Conservation (phyloP, 257 asterid species). For the Ilex asprella region DNA sequence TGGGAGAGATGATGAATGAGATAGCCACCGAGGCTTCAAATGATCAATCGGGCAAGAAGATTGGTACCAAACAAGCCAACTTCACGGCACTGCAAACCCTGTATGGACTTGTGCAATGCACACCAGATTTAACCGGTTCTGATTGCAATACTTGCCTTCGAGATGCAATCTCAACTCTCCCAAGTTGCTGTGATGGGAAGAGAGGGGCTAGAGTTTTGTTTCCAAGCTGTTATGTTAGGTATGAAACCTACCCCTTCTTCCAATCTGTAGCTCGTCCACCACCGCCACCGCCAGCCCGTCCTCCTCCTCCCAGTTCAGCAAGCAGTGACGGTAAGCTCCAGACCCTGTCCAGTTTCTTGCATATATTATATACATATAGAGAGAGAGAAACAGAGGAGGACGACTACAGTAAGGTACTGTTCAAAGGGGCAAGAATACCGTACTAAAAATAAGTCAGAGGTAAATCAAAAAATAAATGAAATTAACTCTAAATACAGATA, state of each 20-base stretch:
- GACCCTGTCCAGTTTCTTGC: too few relatives aligned
- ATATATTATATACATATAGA: too few relatives aligned
- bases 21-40: not conserved
- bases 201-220: not conserved
- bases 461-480: too few relatives aligned
- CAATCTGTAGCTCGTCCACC: not conserved
- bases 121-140: not conserved
- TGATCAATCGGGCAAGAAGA: not conserved
- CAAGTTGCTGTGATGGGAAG: not conserved
- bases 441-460: too few relatives aligned
- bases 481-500: too few relatives aligned
- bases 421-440: too few relatives aligned
- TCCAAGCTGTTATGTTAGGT: constrained; percentile 3
- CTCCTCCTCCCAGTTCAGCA: not conserved
- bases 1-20: not conserved
- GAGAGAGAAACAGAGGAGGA: too few relatives aligned
- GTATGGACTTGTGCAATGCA: constrained; percentile 12
- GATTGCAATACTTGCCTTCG: constrained; percentile 1
- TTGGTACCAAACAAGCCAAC: not conserved
- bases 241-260: constrained; percentile 8
- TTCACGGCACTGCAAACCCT: not conserved
- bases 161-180: not conserved
- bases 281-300: not conserved
- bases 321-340: too few relatives aligned
- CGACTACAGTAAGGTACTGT: too few relatives aligned